A percentile compares a stretch with the other conserved stretches of the same genome.
These are phyloP conservation scores for Tuber microsphaerosporum DNA, from an alignment of 495 filamentous ascomycete species.

Conservation along the genomic window DNA sequence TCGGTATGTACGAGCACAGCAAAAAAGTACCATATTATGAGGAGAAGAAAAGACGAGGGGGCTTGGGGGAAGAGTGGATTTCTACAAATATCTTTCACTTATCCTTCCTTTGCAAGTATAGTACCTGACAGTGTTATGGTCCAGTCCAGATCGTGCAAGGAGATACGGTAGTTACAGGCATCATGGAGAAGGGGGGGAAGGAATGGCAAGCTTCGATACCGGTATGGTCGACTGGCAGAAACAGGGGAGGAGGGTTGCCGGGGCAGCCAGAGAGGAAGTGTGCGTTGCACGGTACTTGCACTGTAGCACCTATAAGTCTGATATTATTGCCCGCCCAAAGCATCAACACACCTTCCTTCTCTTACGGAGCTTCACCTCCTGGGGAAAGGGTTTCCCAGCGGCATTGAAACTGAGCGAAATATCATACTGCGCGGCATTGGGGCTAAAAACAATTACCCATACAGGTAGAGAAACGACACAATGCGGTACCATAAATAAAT, in stretches of 20 bases:
- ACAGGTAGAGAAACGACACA: too few relatives aligned
- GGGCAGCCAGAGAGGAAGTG: not conserved
- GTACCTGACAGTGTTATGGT: not conserved
- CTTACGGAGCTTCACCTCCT: not conserved
- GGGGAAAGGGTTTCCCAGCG: not conserved
- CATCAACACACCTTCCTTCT: not conserved
- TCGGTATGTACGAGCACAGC: not conserved
- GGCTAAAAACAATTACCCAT: too few relatives aligned
- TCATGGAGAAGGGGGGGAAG: not conserved
- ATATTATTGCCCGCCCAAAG: too few relatives aligned
- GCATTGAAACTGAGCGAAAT: not conserved
- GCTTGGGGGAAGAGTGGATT: not conserved
- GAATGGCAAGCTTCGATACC: not conserved
- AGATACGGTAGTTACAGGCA: too few relatives aligned
- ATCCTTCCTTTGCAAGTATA: not conserved
- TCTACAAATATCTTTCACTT: not conserved
- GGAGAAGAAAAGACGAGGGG: not conserved
- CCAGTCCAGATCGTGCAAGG: not conserved
- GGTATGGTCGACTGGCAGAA: not conserved
- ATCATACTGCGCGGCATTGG: not conserved
- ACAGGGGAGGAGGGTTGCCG: not conserved
- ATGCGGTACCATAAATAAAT: not conserved
- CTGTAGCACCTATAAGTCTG: not conserved
- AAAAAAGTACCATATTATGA: not conserved
- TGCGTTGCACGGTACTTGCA: not conserved